These are phyloP conservation scores for Hypoxylon sp. DNA, from an alignment of 2,329 filamentous ascomycete species.

Conservation along the genomic window DNA sequence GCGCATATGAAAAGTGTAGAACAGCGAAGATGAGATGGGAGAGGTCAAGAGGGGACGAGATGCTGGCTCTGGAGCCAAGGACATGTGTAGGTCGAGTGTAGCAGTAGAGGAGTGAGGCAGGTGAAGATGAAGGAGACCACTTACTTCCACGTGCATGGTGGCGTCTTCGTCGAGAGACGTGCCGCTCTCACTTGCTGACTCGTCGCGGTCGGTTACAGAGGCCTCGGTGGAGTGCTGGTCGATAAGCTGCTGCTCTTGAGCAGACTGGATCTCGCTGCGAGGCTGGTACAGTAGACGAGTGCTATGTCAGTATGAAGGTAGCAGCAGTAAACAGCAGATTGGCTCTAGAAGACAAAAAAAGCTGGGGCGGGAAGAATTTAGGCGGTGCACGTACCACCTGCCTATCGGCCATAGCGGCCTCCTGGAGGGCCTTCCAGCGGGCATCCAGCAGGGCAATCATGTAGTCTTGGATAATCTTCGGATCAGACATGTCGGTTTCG, in stretches of 20 bases:
- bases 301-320: not conserved
- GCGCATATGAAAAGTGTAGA: not conserved
- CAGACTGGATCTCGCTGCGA: not conserved
- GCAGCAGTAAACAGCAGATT: no score
- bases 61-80: no score
- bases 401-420: not conserved
- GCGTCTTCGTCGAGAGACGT: not conserved
- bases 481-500: no score
- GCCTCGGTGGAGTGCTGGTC: no score
- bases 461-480: not conserved
- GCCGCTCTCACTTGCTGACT: no score
- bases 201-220: no score
- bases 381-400: not conserved
- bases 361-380: not conserved
- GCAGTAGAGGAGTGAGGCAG: not conserved
- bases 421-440: no score
- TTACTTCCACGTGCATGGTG: slow-evolving; percentile 44
- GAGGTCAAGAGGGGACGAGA: no score
- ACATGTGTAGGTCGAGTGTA: not conserved
- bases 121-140: slow-evolving; percentile 13
- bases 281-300: not conserved
- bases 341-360: no score
- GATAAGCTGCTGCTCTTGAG: no score
- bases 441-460: not conserved
- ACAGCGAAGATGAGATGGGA: no score